Conservation (phyloP, 148 eudicot genomes). For the Heliosperma pusillum region DNA sequence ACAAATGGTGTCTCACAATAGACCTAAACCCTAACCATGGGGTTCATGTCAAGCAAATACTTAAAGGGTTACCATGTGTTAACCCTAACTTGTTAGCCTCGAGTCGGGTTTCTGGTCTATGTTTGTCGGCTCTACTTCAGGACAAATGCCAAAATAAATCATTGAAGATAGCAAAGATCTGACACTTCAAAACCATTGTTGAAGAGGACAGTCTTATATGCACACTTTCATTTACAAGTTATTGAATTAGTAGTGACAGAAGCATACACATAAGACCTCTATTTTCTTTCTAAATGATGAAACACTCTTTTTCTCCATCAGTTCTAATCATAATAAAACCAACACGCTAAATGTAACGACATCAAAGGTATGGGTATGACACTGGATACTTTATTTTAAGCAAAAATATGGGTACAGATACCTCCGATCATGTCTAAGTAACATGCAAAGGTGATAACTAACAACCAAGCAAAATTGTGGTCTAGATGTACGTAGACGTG, state of each 20-base stretch:
- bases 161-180: not conserved
- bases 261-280: not conserved
- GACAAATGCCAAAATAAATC: not conserved
- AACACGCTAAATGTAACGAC: not conserved
- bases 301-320: not conserved
- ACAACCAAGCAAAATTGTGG: conserved; percentile 6
- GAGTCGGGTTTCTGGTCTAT: no score
- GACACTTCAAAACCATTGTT: not conserved
- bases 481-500: not conserved
- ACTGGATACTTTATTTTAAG: no score
- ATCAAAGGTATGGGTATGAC: no score
- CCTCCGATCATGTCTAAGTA: not conserved
- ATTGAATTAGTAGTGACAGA: not conserved
- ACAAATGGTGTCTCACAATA: no score
- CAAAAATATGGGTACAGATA: not conserved
- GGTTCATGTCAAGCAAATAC: no score
- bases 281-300: not conserved
- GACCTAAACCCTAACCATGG: no score
- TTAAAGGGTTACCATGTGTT: no score
- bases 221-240: not conserved
- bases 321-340: not conserved
- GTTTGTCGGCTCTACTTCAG: not conserved
- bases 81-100: no score
- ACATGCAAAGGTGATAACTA: not conserved
- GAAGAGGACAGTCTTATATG: conserved; percentile 3